phyloP scores from a whole-genome alignment of 352 stramenopile species.

The Achlya hypogyna region DNA sequence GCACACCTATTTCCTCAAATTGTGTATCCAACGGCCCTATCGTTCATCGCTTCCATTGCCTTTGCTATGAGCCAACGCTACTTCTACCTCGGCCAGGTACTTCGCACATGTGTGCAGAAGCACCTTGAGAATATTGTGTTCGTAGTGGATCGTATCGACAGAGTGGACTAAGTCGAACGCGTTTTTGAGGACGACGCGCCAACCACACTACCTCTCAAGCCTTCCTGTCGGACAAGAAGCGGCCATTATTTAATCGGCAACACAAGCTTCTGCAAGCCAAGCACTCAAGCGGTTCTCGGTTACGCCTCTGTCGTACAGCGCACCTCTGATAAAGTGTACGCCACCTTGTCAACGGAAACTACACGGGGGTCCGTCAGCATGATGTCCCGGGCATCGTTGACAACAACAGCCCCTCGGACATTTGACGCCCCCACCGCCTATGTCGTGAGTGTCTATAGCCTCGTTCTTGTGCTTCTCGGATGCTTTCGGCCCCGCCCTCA shows the following conservation, averaged over 20 bases:
- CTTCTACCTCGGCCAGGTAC: neutral
- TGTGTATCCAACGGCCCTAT: no score
- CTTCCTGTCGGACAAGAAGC: neutral
- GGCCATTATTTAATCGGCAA: conserved; percentile 7
- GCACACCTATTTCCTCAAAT: no score
- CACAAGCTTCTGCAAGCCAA: conserved; percentile 6
- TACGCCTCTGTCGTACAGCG: neutral
- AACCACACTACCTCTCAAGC: neutral
- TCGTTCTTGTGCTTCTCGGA: no score
- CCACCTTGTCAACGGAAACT: neutral
- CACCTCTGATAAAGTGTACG: neutral
- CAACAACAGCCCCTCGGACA: neutral
- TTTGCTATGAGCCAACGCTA: no score
- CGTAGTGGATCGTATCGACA: neutral
- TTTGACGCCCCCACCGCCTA: neutral
- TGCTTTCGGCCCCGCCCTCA: no score
- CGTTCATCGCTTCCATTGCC: no score
- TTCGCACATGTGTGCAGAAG: neutral
- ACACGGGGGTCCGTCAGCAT: neutral
- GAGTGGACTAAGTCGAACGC: neutral
- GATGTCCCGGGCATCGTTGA: no score
- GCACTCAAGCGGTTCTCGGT: neutral
- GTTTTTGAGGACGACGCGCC: neutral
- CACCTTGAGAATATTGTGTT: neutral
- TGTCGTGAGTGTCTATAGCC: no score